Evolutionary conservation across 1,284 basidiomycete genomes (phyloP).

Genomic region (Golubevia pallescens): DNA sequence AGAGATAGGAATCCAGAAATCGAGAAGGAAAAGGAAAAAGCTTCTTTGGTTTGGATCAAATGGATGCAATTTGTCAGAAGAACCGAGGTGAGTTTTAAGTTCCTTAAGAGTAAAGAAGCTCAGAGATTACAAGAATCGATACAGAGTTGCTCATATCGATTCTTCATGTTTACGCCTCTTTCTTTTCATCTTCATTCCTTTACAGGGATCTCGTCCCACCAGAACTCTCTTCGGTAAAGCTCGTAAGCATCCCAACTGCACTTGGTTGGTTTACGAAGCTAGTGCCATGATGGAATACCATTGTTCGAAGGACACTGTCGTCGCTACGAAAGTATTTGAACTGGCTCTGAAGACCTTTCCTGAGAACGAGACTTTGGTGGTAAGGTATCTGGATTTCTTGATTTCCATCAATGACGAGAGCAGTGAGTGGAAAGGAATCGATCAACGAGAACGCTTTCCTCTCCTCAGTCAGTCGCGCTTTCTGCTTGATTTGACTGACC

Average conservation of each 20-base stretch:
- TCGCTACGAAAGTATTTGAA: slow-evolving; percentile 63
- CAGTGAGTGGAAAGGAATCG: slow-evolving; percentile 11
- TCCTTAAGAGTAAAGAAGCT: neutral
- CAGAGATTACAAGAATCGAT: neutral
- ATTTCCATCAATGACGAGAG: slow-evolving; percentile 61
- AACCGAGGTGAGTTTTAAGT: slow-evolving; percentile 25
- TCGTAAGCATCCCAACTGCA: slow-evolving; percentile 46
- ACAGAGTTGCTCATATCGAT: no score
- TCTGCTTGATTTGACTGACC: slow-evolving; percentile 1
- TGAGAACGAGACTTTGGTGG: slow-evolving; percentile 25
- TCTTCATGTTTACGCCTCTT: neutral
- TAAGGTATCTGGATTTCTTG: slow-evolving; percentile 57
- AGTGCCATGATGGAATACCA: slow-evolving; percentile 63
- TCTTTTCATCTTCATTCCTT: neutral
- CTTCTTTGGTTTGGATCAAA: slow-evolving; percentile 61
- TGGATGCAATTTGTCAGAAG: slow-evolving; percentile 61
- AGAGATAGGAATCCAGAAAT: slow-evolving; percentile 30
- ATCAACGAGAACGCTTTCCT: neutral
- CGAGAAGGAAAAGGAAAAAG: slow-evolving; percentile 41
- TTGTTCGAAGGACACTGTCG: slow-evolving; percentile 54
- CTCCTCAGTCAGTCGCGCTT: neutral
- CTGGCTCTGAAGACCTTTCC: slow-evolving; percentile 56
- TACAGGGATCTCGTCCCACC: slow-evolving; percentile 45
- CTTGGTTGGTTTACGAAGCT: slow-evolving; percentile 62
- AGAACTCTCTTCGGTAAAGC: slow-evolving; percentile 51